Percentiles rank a stretch among this genome's conserved stretches.
Conservation (phyloP, 2,329 filamentous ascomycete species). For the Exophiala sp. region DNA sequence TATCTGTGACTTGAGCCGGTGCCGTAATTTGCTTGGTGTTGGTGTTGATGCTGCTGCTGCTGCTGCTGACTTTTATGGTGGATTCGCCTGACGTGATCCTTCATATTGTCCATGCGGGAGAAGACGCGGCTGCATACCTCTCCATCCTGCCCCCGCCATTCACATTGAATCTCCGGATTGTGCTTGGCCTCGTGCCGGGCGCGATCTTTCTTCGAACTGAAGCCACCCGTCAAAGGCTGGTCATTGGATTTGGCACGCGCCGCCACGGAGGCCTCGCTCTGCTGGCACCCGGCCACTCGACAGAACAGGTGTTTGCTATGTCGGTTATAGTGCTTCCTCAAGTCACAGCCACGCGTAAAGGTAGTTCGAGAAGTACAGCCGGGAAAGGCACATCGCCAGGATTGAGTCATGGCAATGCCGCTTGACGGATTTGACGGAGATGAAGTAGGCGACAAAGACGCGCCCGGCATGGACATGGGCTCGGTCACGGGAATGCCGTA, state of each 20-base stretch:
- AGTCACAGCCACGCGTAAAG: slow-evolving; percentile 56
- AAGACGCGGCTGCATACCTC: slow-evolving; percentile 54
- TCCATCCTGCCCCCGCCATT: slow-evolving; percentile 26
- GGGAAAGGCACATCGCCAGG: slow-evolving; percentile 55
- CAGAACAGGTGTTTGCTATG: slow-evolving; percentile 59
- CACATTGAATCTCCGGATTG: slow-evolving; percentile 53
- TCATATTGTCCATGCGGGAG: slow-evolving; percentile 58
- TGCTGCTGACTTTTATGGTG: slow-evolving; percentile 31
- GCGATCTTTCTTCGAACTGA: slow-evolving; percentile 58
- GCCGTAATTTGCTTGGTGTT: slow-evolving; percentile 7
- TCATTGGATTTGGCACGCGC: slow-evolving; percentile 20
- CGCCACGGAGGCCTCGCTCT: slow-evolving; percentile 32
- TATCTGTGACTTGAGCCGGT: not conserved
- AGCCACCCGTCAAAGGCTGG: slow-evolving; percentile 48
- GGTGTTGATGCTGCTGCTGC: slow-evolving; percentile 13
- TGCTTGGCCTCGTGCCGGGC: slow-evolving; percentile 58
- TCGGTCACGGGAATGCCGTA: slow-evolving; percentile 28
- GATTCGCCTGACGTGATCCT: slow-evolving; percentile 44
- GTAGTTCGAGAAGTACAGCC: slow-evolving; percentile 54
- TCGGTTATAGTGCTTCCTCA: slow-evolving; percentile 58
- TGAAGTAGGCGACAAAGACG: slow-evolving; percentile 4
- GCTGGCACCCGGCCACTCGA: slow-evolving; percentile 53
- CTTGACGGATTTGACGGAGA: slow-evolving; percentile 1
- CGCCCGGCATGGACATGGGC: slow-evolving; percentile 3
- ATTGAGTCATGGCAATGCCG: slow-evolving; percentile 25